Evolutionary conservation across 2,329 filamentous ascomycete genomes (phyloP).

Genomic region (Rhinocladiella similis): DNA sequence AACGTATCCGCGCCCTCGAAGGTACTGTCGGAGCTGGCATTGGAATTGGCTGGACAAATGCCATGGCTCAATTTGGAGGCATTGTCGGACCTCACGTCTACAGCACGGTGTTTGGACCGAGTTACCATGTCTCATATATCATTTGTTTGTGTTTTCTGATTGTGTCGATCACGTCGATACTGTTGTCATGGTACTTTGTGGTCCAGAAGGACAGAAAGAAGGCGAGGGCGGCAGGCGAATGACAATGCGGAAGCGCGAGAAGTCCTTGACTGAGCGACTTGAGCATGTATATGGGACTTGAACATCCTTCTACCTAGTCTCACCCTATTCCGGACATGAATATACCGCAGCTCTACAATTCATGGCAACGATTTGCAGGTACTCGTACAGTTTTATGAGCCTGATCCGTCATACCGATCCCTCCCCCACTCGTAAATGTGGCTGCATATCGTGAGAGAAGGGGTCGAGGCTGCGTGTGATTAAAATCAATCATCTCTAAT

Average conservation of each 20-base stretch:
- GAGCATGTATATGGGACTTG: slow-evolving; percentile 15
- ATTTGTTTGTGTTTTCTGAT: slow-evolving; percentile 38
- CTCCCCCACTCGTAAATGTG: no score
- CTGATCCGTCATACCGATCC: no score
- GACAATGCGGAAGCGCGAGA: no score
- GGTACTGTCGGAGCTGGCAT: slow-evolving; percentile 43
- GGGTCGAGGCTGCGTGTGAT: no score
- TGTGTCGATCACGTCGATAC: slow-evolving; percentile 33
- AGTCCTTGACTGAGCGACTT: no score
- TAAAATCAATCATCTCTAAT: no score
- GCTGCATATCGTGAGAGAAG: no score
- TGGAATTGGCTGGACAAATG: slow-evolving; percentile 45
- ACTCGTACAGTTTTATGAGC: no score
- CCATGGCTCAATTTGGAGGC: slow-evolving; percentile 45
- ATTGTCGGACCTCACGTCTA: slow-evolving; percentile 45
- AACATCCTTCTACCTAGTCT: no score
- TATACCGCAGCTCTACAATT: no score
- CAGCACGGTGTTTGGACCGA: slow-evolving; percentile 42
- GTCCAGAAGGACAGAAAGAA: slow-evolving; percentile 4
- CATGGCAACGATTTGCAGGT: no score
- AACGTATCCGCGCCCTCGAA: slow-evolving; percentile 43
- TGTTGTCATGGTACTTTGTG: slow-evolving; percentile 10
- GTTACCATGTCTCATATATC: slow-evolving; percentile 38
- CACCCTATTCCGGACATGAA: no score
- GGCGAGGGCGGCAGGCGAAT: not conserved